Evolutionary conservation across 331 rosid species (phyloP), one percentile per base, ranked within the genome.

Genomic region (Pyrus hybrid): DNA sequence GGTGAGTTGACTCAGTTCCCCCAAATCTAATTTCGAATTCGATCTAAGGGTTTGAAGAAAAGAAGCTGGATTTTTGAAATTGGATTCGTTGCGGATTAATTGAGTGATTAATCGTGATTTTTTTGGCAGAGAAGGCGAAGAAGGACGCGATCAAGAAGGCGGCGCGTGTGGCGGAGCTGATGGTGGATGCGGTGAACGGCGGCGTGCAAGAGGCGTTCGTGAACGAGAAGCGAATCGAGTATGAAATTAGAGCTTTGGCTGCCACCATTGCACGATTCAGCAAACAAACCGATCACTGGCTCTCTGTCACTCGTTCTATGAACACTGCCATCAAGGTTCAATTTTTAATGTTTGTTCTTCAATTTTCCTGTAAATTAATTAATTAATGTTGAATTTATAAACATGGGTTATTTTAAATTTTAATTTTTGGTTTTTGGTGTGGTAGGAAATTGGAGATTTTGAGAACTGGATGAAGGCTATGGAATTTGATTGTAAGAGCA

Each of bases 241-340:
- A 66, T 16, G 98, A 93, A 78, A 91, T 82, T 82, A 83, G 95
- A 84, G 75, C 86, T n/a, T 69, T 91, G 21, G 78, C 93, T 21
- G 61, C 70, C 51, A 89, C 93, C 13, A 85, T 91, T 47, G 7
- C 91, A 0, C 86, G 89, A 7, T 93, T 91, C 83, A 84, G 77
- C 43, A 91, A 87, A 72, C 95, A 89, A 75, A 87, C 93, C 6
- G 96, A 91, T 85, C 97, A 93, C 4, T 93, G 97, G 97, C 98
- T 93, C 61, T 37, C 90, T 63, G 80, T 93, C 35, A 83, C 98
- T 28, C 33, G 26, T 25, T 61, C 77, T 5, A 61, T 73, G 60
- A 93, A 93, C 80, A 76, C 87, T 16, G 93, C 93, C 41, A 81
- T 93, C 56, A 93, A 93, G 97, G 98, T 92, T 3, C 3, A 13